phyloP scores from a whole-genome alignment of 2,329 filamentous ascomycete genomes.

The Epichloe scottii region DNA sequence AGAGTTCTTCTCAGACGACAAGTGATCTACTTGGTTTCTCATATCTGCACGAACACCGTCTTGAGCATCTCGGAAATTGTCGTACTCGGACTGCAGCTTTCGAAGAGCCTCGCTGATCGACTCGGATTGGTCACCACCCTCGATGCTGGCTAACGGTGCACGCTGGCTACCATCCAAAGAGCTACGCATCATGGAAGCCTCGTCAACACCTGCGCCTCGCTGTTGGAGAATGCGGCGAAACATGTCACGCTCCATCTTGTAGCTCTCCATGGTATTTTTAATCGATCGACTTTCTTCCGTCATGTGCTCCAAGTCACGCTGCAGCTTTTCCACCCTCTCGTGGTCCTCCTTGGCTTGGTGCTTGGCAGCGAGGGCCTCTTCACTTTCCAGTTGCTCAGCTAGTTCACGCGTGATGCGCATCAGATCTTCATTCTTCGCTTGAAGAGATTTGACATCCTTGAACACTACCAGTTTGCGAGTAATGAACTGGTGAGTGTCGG shows the following conservation, averaged over 20 bases:
- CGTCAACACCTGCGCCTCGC: slow-evolving; percentile 44
- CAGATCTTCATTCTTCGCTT: slow-evolving; percentile 77
- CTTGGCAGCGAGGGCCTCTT: slow-evolving; percentile 62
- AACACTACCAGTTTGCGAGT: slow-evolving; percentile 83
- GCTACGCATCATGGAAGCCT: slow-evolving; percentile 58
- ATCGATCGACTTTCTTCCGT: slow-evolving; percentile 78
- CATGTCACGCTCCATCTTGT: slow-evolving; percentile 92
- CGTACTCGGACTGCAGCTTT: slow-evolving; percentile 81
- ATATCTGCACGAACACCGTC: slow-evolving; percentile 68
- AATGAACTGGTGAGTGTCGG: slow-evolving; percentile 79
- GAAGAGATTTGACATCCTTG: slow-evolving; percentile 71
- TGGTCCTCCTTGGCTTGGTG: slow-evolving; percentile 51
- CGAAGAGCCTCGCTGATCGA: slow-evolving; percentile 65
- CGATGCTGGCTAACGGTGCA: slow-evolving; percentile 45
- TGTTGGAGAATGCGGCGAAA: slow-evolving; percentile 90
- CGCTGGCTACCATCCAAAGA: slow-evolving; percentile 48
- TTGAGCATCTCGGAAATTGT: slow-evolving; percentile 78
- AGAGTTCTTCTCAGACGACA: slow-evolving; percentile 70
- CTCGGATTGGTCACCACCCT: slow-evolving; percentile 42
- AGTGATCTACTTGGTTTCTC: slow-evolving; percentile 69
- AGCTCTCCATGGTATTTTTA: slow-evolving; percentile 75
- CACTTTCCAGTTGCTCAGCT: slow-evolving; percentile 80
- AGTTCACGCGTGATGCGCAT: slow-evolving; percentile 73
- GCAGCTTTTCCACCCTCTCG: slow-evolving; percentile 60
- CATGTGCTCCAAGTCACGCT: slow-evolving; percentile 60